A percentile compares a stretch with the other conserved stretches of the same genome.
phyloP scores from a whole-genome alignment of 192 early-diverging fungal species.

The Coemansia sp. region DNA sequence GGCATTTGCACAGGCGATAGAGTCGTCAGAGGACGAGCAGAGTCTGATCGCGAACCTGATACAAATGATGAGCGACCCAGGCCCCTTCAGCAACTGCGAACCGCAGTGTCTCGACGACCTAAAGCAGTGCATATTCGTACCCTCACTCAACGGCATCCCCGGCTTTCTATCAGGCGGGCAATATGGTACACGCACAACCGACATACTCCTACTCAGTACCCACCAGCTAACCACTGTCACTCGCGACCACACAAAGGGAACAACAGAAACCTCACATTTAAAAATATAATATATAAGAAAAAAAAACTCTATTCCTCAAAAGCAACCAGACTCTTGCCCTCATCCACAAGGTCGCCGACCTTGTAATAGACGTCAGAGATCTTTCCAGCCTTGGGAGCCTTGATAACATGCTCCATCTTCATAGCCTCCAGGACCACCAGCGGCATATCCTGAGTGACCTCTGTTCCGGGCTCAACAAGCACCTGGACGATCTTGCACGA shows the following conservation, averaged over 20 bases:
- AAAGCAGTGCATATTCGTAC: constrained; percentile 44
- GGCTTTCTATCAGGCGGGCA: not conserved
- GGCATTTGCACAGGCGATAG: constrained; percentile 1
- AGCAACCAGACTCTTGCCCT: constrained; percentile 79
- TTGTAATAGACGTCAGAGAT: constrained; percentile 79
- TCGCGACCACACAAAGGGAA: constrained; percentile 6
- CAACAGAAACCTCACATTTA: not conserved
- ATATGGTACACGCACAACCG: constrained; percentile 47
- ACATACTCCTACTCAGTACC: constrained; percentile 30
- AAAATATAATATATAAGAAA: not conserved
- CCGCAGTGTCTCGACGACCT: constrained; percentile 30
- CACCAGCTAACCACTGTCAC: constrained; percentile 26
- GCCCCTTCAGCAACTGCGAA: not conserved
- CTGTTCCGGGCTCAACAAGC: constrained; percentile 79
- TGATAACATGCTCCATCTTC: constrained; percentile 97
- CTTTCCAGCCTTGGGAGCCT: constrained; percentile 74
- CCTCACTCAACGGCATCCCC: constrained; percentile 4
- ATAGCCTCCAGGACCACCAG: constrained; percentile 93
- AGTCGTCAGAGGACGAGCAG: not conserved
- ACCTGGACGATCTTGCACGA: constrained; percentile 87
- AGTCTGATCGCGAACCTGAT: constrained; percentile 13
- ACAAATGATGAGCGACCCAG: constrained; percentile 22
- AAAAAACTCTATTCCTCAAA: constrained; percentile 60
- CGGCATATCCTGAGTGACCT: constrained; percentile 78
- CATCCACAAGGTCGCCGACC: constrained; percentile 85